A percentile compares a stretch with the other conserved stretches of the same genome.
These are phyloP conservation scores for Neurospora sp. DNA, from an alignment of 495 filamentous ascomycete genomes.

Conservation along the genomic window DNA sequence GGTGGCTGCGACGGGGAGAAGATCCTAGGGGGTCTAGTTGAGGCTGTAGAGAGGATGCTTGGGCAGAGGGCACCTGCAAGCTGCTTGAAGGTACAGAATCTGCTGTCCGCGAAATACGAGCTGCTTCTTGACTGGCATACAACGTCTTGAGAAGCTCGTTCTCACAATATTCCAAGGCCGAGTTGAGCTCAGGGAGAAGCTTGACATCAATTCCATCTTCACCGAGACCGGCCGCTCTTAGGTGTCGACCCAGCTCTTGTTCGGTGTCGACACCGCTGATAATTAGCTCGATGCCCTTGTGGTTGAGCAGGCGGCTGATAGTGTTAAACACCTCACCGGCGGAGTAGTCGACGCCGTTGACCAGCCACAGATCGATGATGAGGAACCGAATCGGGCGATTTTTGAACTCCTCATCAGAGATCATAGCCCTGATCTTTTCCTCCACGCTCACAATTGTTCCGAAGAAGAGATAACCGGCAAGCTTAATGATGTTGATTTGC, in stretches of 20 bases:
- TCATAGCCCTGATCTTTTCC: constrained; percentile 67
- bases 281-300: constrained; percentile 64
- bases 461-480: constrained; percentile 90
- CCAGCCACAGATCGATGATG: constrained; percentile 79
- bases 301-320: constrained; percentile 70
- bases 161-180: constrained; percentile 85
- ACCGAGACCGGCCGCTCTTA: constrained; percentile 73
- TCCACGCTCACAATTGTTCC: constrained; percentile 94
- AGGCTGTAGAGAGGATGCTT: background rate
- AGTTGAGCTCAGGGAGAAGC: constrained; percentile 84
- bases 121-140: constrained; percentile 48
- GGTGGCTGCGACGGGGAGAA: constrained; percentile 69
- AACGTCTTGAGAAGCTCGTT: constrained; percentile 87
- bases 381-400: constrained; percentile 75
- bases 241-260: constrained; percentile 62
- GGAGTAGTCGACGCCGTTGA: constrained; percentile 90
- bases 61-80: constrained; percentile 43
- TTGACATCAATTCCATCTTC: constrained; percentile 54
- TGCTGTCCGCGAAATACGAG: constrained; percentile 25
- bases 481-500: constrained; percentile 83
- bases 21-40: constrained; percentile 44
- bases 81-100: constrained; percentile 25
- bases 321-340: constrained; percentile 90
- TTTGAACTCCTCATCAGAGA: constrained; percentile 71
- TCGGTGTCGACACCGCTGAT: constrained; percentile 70